These are phyloP conservation scores for Macrolepiota albuminosa DNA, from an alignment of 768 basidiomycete species.

Conservation along the genomic window DNA sequence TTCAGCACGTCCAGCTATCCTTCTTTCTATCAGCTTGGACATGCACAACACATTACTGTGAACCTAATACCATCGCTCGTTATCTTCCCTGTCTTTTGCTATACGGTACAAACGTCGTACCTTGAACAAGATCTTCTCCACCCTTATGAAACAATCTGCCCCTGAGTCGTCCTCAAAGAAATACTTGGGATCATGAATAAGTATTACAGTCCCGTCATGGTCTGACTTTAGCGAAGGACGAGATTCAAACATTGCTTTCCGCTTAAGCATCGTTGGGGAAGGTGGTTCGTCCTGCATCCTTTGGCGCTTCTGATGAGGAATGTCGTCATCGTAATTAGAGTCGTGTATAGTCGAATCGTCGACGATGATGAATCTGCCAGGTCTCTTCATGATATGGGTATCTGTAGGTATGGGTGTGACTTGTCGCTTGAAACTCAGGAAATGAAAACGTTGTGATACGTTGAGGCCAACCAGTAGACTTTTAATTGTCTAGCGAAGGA, in stretches of 20 bases:
- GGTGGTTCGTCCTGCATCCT: constrained; percentile 22
- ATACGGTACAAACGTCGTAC: constrained; percentile 22
- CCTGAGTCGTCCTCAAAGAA: constrained; percentile 28
- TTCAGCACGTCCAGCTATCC: constrained; percentile 10
- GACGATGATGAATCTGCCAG: constrained; percentile 27
- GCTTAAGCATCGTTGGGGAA: background rate
- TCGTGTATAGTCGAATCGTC: constrained; percentile 28
- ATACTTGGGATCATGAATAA: constrained; percentile 29
- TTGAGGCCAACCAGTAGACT: background rate
- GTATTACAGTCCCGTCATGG: constrained; percentile 19
- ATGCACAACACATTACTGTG: constrained; percentile 18
- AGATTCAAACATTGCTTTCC: background rate
- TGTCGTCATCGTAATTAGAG: constrained; percentile 24
- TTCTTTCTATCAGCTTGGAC: constrained; percentile 16
- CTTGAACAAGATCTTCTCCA: constrained; percentile 45
- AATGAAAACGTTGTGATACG: background rate
- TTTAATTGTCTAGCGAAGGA: background rate
- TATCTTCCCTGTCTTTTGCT: background rate
- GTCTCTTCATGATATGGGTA: constrained; percentile 8
- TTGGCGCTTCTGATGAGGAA: constrained; percentile 22
- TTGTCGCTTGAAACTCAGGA: background rate
- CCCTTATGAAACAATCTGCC: constrained; percentile 38
- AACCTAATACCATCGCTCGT: constrained; percentile 15
- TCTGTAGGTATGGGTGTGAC: background rate
- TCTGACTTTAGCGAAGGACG: constrained; percentile 9